Conservation (phyloP, 805 yeast species). For the Ogataea trehalophila region DNA sequence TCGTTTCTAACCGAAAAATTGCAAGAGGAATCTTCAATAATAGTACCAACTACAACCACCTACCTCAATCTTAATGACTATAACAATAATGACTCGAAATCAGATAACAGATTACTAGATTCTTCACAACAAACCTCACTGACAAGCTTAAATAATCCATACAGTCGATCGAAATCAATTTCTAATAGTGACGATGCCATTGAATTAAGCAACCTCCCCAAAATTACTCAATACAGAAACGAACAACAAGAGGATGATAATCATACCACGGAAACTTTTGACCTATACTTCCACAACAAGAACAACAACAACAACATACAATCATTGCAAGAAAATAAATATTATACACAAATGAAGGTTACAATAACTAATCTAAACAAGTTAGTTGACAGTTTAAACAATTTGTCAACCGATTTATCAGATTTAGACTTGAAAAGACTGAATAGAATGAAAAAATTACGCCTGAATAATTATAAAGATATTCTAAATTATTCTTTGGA, state of each 20-base stretch:
- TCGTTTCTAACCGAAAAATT: neutral
- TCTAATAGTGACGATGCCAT: too few relatives aligned
- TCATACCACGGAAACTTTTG: neutral
- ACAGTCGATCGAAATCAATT: neutral
- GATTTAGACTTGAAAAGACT: neutral
- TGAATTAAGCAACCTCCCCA: too few relatives aligned
- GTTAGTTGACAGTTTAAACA: neutral
- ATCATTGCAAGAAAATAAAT: neutral
- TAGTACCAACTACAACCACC: too few relatives aligned
- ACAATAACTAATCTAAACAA: slow-evolving; percentile 1
- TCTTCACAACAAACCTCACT: neutral
- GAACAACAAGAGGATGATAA: neutral
- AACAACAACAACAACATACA: too few relatives aligned
- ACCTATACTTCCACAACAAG: too few relatives aligned
- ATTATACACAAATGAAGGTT: neutral
- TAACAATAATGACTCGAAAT: too few relatives aligned
- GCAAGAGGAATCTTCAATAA: neutral
- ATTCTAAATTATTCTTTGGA: neutral
- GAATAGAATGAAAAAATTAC: neutral
- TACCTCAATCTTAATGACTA: too few relatives aligned
- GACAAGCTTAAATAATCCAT: neutral
- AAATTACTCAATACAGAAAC: too few relatives aligned
- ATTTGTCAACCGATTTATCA: neutral
- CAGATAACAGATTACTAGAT: too few relatives aligned
- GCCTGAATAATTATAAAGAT: neutral